These are phyloP conservation scores for Fusarium bulbicola DNA, from an alignment of 2,329 filamentous ascomycete species.

Conservation along the genomic window DNA sequence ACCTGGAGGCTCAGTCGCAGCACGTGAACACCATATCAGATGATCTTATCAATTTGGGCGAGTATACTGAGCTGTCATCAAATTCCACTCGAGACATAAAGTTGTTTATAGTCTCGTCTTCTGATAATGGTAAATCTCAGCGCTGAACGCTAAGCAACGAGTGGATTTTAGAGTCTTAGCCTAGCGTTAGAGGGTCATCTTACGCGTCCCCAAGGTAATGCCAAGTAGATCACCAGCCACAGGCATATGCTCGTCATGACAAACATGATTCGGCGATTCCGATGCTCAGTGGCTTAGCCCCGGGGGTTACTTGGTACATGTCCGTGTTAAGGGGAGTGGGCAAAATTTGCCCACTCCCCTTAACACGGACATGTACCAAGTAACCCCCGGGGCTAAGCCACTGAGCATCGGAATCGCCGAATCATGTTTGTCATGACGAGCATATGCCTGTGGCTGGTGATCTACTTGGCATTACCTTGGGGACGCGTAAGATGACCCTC, in stretches of 20 bases:
- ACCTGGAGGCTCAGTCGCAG: not conserved
- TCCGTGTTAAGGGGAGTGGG: too few relatives aligned
- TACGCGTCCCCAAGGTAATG: slow-evolving; percentile 17
- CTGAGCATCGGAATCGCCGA: slow-evolving; percentile 9
- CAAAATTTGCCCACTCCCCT: too few relatives aligned
- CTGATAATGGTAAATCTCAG: not conserved
- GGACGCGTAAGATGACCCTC: slow-evolving; percentile 10
- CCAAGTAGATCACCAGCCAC: slow-evolving; percentile 30
- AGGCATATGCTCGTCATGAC: not conserved
- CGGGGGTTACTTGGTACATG: not conserved
- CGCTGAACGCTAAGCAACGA: not conserved
- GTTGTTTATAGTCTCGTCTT: not conserved
- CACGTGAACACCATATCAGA: not conserved
- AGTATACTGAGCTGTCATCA: not conserved
- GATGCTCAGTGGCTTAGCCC: slow-evolving; percentile 2
- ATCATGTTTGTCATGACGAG: not conserved
- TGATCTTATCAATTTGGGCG: not conserved
- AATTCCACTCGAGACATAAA: too few relatives aligned
- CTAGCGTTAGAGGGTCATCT: not conserved
- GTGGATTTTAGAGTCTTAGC: not conserved
- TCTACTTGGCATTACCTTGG: slow-evolving; percentile 18
- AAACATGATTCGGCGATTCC: slow-evolving; percentile 11
- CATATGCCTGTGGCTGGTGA: slow-evolving; percentile 21
- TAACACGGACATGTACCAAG: not conserved
- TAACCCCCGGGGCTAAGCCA: slow-evolving; percentile 2